Base-by-base conservation (phyloP, 352 stramenopile species). In the Globisporangium acanthophoron region DNA sequence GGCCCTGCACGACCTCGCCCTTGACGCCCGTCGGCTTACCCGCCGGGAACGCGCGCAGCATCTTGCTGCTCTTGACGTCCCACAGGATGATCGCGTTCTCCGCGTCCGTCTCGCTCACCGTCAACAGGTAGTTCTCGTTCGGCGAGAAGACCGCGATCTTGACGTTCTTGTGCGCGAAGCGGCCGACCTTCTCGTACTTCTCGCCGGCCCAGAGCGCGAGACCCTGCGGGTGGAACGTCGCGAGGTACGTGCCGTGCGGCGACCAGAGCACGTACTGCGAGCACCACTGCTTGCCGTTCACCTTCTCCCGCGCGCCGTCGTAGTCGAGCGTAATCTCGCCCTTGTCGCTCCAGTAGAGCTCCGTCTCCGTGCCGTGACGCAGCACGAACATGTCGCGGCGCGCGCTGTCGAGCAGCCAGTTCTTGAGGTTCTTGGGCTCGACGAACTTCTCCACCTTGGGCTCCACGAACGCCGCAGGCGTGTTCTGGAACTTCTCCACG, bases 241-340 rank as follows among this genome's bases (percentile, higher is more conserved):
- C 92, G 48, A 99, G 78, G 73, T 99, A 99, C 56, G 82, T 97
- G 55, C 97, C 97, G 52, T 98, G 90, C 7, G 97, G 96, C 55
- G 85, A 98, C 97, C 97, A 99, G 65, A 97, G 78, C 52, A 98
- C 92, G 70, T 99, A 99, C 69, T 98, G 93, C 66, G 98, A 97
- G 77, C 96, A 99, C 97, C 97, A 99, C 68, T 93, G 78, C 66
- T 98, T 96, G 49, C 96, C 96, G 39, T 92, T 94, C 64, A 75
- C 75, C 78, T 99, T 99, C 71, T 99, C 96, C 15, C 96, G 85
- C 56, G 88, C 86, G 20, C 96, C 97, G 61, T 94, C 96, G 58
- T 99, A 99, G 58, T 98, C 94, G 6, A 98, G 73, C 50, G 92
- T 74, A 45, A 82, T 49, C 48, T 92, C 82, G 27, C 83, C 85